Conservation (phyloP, 805 yeast genomes). For the Candida silvatica region DNA sequence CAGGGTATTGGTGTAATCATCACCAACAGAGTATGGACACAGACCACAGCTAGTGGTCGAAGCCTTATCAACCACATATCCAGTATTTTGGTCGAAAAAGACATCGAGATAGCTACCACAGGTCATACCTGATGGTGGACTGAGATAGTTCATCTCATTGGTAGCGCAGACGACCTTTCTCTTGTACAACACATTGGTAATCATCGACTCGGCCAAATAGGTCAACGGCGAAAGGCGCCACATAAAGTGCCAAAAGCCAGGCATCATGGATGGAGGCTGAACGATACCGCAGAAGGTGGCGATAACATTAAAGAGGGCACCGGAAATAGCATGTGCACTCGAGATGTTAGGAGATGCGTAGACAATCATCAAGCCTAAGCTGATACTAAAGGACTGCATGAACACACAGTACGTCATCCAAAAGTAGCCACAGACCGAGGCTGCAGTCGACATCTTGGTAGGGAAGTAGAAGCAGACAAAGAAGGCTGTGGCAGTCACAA, state of each 20-base stretch:
- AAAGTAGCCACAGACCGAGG: slow-evolving; percentile 40
- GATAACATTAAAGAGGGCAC: slow-evolving; percentile 47
- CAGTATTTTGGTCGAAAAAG: slow-evolving; percentile 32
- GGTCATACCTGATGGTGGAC: slow-evolving; percentile 53
- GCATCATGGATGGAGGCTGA: slow-evolving; percentile 49
- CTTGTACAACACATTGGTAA: slow-evolving; percentile 41
- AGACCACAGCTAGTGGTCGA: slow-evolving; percentile 41
- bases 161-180: slow-evolving; percentile 40
- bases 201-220: slow-evolving; percentile 49
- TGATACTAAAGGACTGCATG: slow-evolving; percentile 36
- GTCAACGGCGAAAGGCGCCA: slow-evolving; percentile 68
- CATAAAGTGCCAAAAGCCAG: slow-evolving; percentile 83
- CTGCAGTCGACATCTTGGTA: slow-evolving; percentile 24
- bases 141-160: slow-evolving; percentile 39
- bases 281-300: slow-evolving; percentile 65
- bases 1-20: slow-evolving; percentile 34
- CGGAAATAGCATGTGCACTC: slow-evolving; percentile 53
- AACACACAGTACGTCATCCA: slow-evolving; percentile 26
- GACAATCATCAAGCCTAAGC: slow-evolving; percentile 44
- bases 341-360: slow-evolving; percentile 60
- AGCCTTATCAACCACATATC: slow-evolving; percentile 48
- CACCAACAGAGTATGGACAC: slow-evolving; percentile 38
- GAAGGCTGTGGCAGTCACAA: slow-evolving; percentile 39
- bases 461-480: slow-evolving; percentile 31
- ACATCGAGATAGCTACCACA: slow-evolving; percentile 46